Percentiles rank a stretch among this genome's conserved stretches.
Conservation (phyloP, 1,139 yeast genomes). For the Debaryomyces fabryi region DNA sequence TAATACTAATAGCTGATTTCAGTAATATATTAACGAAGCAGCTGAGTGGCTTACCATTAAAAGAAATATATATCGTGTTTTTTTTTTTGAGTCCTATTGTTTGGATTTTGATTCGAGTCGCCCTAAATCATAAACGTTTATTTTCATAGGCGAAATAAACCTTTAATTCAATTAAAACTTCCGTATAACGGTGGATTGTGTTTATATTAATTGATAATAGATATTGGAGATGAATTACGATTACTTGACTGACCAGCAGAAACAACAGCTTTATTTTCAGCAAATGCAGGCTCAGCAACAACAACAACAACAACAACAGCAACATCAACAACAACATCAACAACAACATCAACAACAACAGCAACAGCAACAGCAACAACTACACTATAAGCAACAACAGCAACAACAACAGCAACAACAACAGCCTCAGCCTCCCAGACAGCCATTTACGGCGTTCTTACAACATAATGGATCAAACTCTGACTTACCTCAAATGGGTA, state of each 20-base stretch:
- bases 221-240: conserved; percentile 31
- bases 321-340: conserved; percentile 11
- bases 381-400: conserved; percentile 12
- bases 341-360: conserved; percentile 17
- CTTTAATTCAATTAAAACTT: not conserved
- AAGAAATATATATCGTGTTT: not conserved
- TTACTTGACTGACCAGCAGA: conserved; percentile 36
- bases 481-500: conserved; percentile 4
- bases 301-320: conserved; percentile 18
- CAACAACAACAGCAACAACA: conserved; percentile 13
- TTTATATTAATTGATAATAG: not conserved
- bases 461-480: conserved; percentile 6
- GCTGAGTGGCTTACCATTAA: not conserved
- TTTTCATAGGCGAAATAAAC: not conserved
- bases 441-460: not conserved
- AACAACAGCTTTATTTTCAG: conserved; percentile 33
- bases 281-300: conserved; percentile 21
- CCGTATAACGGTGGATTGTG: not conserved
- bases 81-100: conserved; percentile 1
- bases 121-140: conserved; percentile 3
- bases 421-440: conserved; percentile 9
- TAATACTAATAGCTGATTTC: not conserved
- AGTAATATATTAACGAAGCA: not conserved
- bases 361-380: conserved; percentile 16
- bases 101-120: conserved; percentile 4